These are phyloP conservation scores for Microcyclosporella mali DNA, from an alignment of 2,329 filamentous ascomycete species.

Conservation along the genomic window DNA sequence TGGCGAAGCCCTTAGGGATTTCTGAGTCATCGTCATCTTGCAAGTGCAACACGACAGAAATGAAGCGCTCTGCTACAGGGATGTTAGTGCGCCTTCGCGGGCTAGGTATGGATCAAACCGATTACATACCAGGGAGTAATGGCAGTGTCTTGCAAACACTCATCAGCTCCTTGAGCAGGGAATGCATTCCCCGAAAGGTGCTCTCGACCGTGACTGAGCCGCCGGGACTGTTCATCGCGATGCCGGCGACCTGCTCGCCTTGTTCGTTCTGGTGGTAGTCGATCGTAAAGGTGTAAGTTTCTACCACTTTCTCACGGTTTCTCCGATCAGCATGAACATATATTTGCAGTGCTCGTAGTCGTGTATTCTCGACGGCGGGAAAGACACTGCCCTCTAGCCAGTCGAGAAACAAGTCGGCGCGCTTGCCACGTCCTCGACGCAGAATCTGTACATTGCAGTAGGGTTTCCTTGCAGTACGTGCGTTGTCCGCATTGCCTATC, in stretches of 20 bases:
- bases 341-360: slow-evolving; percentile 42
- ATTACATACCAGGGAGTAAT: slow-evolving; percentile 39
- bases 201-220: slow-evolving; percentile 33
- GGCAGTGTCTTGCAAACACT: slow-evolving; percentile 36
- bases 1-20: slow-evolving; percentile 37
- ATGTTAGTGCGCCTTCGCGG: too few species aligned
- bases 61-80: slow-evolving; percentile 34
- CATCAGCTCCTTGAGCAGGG: slow-evolving; percentile 39
- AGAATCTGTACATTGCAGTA: slow-evolving; percentile 34
- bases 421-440: slow-evolving; percentile 34
- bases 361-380: slow-evolving; percentile 38
- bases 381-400: slow-evolving; percentile 43
- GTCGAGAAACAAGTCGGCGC: slow-evolving; percentile 41
- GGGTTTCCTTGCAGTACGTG: slow-evolving; percentile 7
- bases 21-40: slow-evolving; percentile 34
- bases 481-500: not conserved
- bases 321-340: slow-evolving; percentile 39
- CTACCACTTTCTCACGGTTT: slow-evolving; percentile 35
- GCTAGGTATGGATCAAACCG: too few species aligned
- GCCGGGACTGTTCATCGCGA: slow-evolving; percentile 28
- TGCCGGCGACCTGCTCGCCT: slow-evolving; percentile 15
- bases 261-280: slow-evolving; percentile 30
- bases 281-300: slow-evolving; percentile 47
- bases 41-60: slow-evolving; percentile 43
- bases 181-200: slow-evolving; percentile 39